Evolutionary conservation across 805 yeast genomes (phyloP), one percentile per base, ranked within the genome.

Genomic region (Babjeviella inositovora): DNA sequence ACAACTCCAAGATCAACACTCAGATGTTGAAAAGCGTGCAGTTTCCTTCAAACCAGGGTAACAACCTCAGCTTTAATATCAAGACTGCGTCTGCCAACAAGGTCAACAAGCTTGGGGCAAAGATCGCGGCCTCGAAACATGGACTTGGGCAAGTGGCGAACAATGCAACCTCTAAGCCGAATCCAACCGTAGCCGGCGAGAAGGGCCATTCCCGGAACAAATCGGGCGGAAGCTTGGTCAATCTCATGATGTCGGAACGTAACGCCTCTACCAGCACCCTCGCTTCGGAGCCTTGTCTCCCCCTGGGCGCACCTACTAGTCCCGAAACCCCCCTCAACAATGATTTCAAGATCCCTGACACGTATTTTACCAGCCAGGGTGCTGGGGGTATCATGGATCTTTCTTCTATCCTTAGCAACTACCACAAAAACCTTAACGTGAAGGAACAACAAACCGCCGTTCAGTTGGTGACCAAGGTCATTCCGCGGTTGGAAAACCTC

Each of bases 401-500:
- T 8, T 38, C 53, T 4, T 27, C 44, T 5, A 39, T 51, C 2
- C 32, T 48, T 22, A 38, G 32, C 18, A 40, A 40, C 22, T 41
- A 38, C 25, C 57, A 50, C 28, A 33, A 33, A 21, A 27, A 30
- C 12, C 23, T 49, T 14, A 41, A 45, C 13, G 57, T 66, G 29
- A 55, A 57, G 27, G 65, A 62, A 35, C 56, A 50, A 32, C 62
- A 53, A 25, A 63, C 72, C 0, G 53, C 57, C 30, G 64, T 62
- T 38, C 70, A 64, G 19, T 44, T 66, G 27, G 55, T 57, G 18
- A 41, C 47, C 21, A 50, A 60, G 26, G 47, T 66, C 17, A 50
- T 66, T 11, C 74, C 74, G 19, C 57, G 65, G 35, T 43, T 66
- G 23, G 72, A 66, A 32, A 69, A 63, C 32, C 53, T 66, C 38